Conservation (phyloP, 2,329 filamentous ascomycete genomes). For the Sphaerulina vaccinii region DNA sequence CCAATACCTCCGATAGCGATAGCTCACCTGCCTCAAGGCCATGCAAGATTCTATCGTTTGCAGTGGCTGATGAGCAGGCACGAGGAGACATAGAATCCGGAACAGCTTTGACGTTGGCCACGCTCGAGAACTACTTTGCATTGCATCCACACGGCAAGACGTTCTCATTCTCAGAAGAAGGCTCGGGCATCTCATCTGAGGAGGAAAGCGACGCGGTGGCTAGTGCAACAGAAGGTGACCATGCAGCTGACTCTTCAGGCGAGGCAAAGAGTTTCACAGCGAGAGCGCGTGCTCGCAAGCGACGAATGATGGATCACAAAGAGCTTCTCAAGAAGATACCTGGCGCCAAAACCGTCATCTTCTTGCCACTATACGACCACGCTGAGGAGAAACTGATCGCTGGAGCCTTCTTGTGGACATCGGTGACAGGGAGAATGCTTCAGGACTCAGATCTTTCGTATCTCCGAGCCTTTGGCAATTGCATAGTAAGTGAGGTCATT, state of each 20-base stretch:
- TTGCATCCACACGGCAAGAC: constrained; percentile 31
- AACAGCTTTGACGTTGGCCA: constrained; percentile 26
- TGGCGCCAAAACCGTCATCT: constrained; percentile 46
- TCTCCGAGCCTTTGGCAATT: constrained; percentile 43
- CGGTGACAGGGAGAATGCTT: constrained; percentile 43
- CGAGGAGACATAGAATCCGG: constrained; percentile 27
- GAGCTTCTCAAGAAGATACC: constrained; percentile 42
- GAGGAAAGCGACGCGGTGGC: constrained; percentile 27
- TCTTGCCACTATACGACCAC: constrained; percentile 54
- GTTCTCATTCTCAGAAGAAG: constrained; percentile 32
- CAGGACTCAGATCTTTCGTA: constrained; percentile 43
- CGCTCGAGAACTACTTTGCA: constrained; percentile 32
- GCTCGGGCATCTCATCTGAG: constrained; percentile 27
- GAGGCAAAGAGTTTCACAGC: constrained; percentile 41
- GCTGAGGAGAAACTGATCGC: constrained; percentile 42
- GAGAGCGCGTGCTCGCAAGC: constrained; percentile 35
- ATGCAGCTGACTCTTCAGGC: constrained; percentile 44
- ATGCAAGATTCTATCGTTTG: constrained; percentile 28
- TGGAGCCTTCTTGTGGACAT: constrained; percentile 50
- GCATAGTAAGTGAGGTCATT: constrained; percentile 41
- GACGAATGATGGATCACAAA: constrained; percentile 36
- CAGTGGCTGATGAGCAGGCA: constrained; percentile 27
- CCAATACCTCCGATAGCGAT: constrained; percentile 27
- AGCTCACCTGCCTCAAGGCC: constrained; percentile 22
- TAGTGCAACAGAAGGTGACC: constrained; percentile 26